Percentiles rank a stretch among this genome's conserved stretches.
Evolutionary conservation across 2,329 filamentous ascomycete species (phyloP).

Genomic region (Colletotrichum sp.): DNA sequence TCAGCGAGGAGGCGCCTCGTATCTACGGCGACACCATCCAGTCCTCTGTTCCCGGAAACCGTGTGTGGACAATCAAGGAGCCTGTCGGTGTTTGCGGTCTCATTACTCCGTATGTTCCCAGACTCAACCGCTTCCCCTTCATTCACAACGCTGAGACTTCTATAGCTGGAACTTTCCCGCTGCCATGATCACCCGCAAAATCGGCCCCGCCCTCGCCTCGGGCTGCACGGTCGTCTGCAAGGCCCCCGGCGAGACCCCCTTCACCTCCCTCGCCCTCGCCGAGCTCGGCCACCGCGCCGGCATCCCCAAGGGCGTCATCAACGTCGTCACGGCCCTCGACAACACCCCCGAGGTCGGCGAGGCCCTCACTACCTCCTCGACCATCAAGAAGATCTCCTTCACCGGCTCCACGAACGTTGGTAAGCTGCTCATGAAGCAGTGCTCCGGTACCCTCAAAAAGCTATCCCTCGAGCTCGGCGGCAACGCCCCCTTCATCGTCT

Average conservation of each 20-base stretch:
- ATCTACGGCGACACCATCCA: constrained; percentile 78
- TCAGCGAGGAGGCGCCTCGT: constrained; percentile 78
- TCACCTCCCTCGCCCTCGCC: constrained; percentile 85
- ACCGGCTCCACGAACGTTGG: constrained; percentile 78
- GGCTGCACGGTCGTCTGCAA: constrained; percentile 95
- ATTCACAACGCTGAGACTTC: not conserved
- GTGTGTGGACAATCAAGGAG: constrained; percentile 80
- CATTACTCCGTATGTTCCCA: constrained; percentile 68
- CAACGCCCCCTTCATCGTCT: constrained; percentile 96
- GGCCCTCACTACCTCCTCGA: constrained; percentile 75
- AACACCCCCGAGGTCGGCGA: constrained; percentile 84
- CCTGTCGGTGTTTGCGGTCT: constrained; percentile 84
- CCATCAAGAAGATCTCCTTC: constrained; percentile 90
- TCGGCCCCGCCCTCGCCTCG: constrained; percentile 81
- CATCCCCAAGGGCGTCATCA: constrained; percentile 88
- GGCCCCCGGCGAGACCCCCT: constrained; percentile 89
- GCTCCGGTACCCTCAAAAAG: constrained; percentile 81
- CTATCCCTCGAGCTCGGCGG: constrained; percentile 90
- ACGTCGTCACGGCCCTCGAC: constrained; percentile 79
- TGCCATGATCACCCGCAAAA: constrained; percentile 76
- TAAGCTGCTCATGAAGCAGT: constrained; percentile 87
- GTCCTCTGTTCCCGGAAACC: constrained; percentile 71
- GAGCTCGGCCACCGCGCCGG: constrained; percentile 88
- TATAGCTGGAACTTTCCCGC: constrained; percentile 81
- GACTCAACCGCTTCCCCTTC: not conserved